Evolutionary conservation across 345 rosid species (phyloP), one percentile per base, ranked within the genome.

Genomic region (Eucalyptus decipiens): DNA sequence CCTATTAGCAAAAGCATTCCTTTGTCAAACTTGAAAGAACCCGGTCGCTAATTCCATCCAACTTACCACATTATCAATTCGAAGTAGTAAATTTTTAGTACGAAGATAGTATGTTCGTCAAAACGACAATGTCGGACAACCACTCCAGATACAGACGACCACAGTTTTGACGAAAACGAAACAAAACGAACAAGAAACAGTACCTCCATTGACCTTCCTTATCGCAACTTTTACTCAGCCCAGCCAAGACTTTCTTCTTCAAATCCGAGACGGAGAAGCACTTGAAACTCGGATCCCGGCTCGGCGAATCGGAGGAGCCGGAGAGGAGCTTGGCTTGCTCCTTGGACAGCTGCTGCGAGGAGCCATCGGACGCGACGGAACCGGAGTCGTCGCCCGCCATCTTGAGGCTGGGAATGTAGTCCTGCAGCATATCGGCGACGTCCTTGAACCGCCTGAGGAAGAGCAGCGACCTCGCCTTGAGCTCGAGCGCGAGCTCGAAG

Each of bases 151-250:
- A 30, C 43, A 30, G 67, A 80, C 49, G 34, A 65, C 86, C 14
- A 52, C 60, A 60, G 10, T 17, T 17, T n/a, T n/a, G 42, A 87
- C 67, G 23, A 28, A 43, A 69, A 54, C 23, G 52, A 80, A 37
- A 76, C 28, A 24, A 80, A 37, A 76, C 47, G 3, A 23, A 8
- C 5, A 11, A 5, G 11, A 14, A 50, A 60, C 72, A 85, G 93
- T 91, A 97, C 99, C 99, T 98, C 99, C 99, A 98, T 85, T 94
- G 96, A 88, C 97, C 98, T 93, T 95, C 95, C 86, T 94, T 95
- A 34, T 96, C 97, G 92, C 96, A 93, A 87, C 93, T 97, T 89
- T 92, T 95, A 89, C 94, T 92, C 87, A 98, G 93, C 21, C 99
- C 98, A 17, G 98, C 97, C 96, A 95, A 92, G 14, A 98, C 95